phyloP scores from a whole-genome alignment of 257 asterid genomes.

The Forsythia suspensa region DNA sequence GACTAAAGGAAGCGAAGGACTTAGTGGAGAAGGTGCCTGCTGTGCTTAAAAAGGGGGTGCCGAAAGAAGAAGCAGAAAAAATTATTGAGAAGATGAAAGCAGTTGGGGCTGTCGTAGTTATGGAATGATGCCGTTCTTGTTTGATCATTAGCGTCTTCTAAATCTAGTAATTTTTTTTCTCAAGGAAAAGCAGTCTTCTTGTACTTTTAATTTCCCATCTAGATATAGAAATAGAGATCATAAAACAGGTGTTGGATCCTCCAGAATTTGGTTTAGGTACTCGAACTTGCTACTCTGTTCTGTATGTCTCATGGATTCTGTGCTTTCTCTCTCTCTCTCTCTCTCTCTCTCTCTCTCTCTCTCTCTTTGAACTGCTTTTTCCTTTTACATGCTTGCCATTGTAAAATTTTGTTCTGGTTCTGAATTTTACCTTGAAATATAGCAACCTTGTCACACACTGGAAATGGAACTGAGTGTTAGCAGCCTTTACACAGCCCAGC shows the following conservation, averaged over 20 bases:
- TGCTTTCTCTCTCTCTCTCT: background rate
- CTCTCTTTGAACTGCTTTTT: too few relatives aligned
- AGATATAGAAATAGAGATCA: background rate
- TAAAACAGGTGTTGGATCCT: background rate
- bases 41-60: conserved; percentile 43
- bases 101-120: conserved; percentile 40
- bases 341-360: background rate
- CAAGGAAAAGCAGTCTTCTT: background rate
- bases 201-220: background rate
- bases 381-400: too few relatives aligned
- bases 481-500: background rate
- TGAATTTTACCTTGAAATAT: too few relatives aligned
- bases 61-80: conserved; percentile 49
- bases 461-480: background rate
- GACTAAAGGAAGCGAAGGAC: conserved; percentile 50
- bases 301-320: background rate
- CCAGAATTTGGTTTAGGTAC: background rate
- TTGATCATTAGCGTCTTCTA: background rate
- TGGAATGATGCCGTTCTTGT: conserved; percentile 31
- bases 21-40: conserved; percentile 48
- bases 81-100: conserved; percentile 49
- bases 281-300: background rate
- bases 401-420: too few relatives aligned
- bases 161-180: background rate
- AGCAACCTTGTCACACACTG: background rate